These are phyloP conservation scores for Cadophora gregata DNA, from an alignment of 2,329 filamentous ascomycete genomes.

Conservation along the genomic window DNA sequence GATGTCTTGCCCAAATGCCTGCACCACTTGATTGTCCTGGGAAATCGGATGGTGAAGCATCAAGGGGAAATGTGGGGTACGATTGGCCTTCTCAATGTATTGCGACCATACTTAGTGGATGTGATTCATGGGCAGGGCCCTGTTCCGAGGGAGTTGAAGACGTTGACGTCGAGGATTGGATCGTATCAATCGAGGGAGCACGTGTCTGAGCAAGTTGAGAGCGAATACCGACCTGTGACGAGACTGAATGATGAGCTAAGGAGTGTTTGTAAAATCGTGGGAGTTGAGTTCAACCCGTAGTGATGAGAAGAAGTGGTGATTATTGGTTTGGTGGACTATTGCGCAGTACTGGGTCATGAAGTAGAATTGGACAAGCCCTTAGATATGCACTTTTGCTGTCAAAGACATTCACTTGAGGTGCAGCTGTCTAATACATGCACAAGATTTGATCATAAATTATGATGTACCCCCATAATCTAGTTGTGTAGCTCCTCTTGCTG, in stretches of 20 bases:
- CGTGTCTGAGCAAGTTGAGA: not conserved
- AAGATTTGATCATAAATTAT: no score
- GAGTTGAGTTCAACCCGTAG: not conserved
- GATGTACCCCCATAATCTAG: no score
- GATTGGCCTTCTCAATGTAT: not conserved
- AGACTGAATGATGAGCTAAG: not conserved
- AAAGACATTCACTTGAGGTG: no score
- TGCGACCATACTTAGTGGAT: not conserved
- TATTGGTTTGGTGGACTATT: no score
- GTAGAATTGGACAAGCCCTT: no score
- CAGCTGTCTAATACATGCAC: no score
- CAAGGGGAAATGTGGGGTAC: not conserved
- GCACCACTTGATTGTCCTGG: not conserved
- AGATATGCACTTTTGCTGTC: no score
- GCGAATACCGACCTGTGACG: not conserved
- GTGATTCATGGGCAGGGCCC: not conserved
- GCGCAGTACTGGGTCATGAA: no score
- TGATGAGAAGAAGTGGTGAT: not conserved
- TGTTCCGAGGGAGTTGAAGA: not conserved
- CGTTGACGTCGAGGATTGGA: not conserved
- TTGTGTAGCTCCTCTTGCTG: no score
- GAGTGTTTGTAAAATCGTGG: not conserved
- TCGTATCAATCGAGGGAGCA: not conserved
- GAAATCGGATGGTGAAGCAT: not conserved
- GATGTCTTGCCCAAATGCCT: not conserved